These are phyloP conservation scores for Lentinula edodes DNA, from an alignment of 768 basidiomycete species.

Conservation along the genomic window DNA sequence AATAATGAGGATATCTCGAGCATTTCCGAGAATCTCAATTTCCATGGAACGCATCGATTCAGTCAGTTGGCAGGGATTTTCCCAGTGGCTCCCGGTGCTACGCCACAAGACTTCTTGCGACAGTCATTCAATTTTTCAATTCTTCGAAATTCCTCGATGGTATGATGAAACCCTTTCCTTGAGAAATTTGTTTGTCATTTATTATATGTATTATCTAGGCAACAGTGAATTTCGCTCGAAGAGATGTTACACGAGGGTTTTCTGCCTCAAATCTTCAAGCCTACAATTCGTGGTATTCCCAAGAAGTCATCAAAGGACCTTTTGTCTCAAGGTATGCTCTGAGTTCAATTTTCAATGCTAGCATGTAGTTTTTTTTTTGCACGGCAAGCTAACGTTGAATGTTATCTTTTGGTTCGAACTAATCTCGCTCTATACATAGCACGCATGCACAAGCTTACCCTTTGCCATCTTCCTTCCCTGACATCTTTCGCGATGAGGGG, in stretches of 20 bases:
- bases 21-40: conserved; percentile 44
- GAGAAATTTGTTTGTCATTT: too few relatives aligned
- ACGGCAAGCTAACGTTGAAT: background rate
- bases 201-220: background rate
- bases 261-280: conserved; percentile 25
- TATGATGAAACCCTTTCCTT: background rate
- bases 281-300: conserved; percentile 34
- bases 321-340: conserved; percentile 31
- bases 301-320: conserved; percentile 20
- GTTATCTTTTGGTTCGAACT: background rate
- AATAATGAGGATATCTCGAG: conserved; percentile 34
- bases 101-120: conserved; percentile 21
- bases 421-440: conserved; percentile 21
- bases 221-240: conserved; percentile 29
- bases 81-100: conserved; percentile 26
- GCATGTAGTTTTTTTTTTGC: too few relatives aligned
- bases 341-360: background rate
- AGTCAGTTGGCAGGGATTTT: conserved; percentile 51
- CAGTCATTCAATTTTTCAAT: conserved; percentile 38
- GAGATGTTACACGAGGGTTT: conserved; percentile 61
- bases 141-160: conserved; percentile 11
- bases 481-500: conserved; percentile 25
- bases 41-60: conserved; percentile 46
- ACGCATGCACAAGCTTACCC: conserved; percentile 49
- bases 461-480: conserved; percentile 55